A percentile compares a stretch with the other conserved stretches of the same genome.
These are phyloP conservation scores for Cyamopsis tetragonoloba DNA, from an alignment of 306 rosid species.

Conservation along the genomic window DNA sequence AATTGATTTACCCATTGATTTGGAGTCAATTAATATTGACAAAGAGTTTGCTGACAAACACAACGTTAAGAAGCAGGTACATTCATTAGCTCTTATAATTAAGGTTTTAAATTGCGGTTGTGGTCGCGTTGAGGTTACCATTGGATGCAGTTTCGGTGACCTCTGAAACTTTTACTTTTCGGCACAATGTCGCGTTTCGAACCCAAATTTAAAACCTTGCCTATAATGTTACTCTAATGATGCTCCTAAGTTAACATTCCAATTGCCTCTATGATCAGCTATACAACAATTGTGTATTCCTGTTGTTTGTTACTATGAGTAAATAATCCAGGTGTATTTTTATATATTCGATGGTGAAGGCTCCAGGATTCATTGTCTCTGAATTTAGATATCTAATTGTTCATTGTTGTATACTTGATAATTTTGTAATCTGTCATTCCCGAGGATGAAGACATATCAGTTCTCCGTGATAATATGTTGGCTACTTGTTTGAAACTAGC, in stretches of 20 bases:
- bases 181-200: too few species aligned
- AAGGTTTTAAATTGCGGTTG: too few species aligned
- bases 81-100: neutral
- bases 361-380: neutral
- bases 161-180: too few species aligned
- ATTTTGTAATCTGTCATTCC: neutral
- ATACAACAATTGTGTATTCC: neutral
- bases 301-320: neutral
- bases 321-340: neutral
- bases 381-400: neutral
- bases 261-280: neutral
- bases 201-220: too few species aligned
- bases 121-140: too few species aligned
- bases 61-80: constrained; percentile 62
- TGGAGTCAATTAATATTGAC: constrained; percentile 55
- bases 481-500: neutral
- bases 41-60: constrained; percentile 34
- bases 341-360: neutral
- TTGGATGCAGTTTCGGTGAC: too few species aligned
- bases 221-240: neutral
- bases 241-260: neutral
- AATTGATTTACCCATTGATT: constrained; percentile 63
- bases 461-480: neutral
- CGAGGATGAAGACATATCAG: neutral
- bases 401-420: neutral